Percentiles rank a stretch among this genome's conserved stretches.
These are phyloP conservation scores for Fusarium torreyae DNA, from an alignment of 2,329 filamentous ascomycete species.

Conservation along the genomic window DNA sequence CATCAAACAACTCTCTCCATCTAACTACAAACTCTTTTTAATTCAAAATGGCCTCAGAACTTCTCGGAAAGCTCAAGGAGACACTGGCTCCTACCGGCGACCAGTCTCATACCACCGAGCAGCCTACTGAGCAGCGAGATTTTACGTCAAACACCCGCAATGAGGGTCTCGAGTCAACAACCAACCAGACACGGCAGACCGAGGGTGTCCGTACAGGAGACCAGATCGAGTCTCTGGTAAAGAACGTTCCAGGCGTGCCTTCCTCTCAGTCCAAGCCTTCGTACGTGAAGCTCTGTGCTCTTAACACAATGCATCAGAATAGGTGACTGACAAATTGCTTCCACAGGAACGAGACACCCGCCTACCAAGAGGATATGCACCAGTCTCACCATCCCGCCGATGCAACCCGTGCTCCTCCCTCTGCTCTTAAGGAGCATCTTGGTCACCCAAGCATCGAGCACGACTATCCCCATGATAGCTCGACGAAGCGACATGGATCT, in stretches of 20 bases:
- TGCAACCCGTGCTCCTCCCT: slow-evolving; percentile 49
- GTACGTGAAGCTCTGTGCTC: not conserved
- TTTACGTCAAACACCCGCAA: not conserved
- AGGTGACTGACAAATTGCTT: not conserved
- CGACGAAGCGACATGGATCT: slow-evolving; percentile 48
- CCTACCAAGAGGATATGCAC: slow-evolving; percentile 7
- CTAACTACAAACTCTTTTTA: not conserved
- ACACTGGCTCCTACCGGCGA: slow-evolving; percentile 25
- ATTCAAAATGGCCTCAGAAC: slow-evolving; percentile 35
- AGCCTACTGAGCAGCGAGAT: slow-evolving; percentile 22
- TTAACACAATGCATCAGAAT: rapidly evolving
- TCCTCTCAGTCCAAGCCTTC: slow-evolving; percentile 9
- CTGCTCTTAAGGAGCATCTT: slow-evolving; percentile 44
- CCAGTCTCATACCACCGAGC: slow-evolving; percentile 12
- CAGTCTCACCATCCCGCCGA: slow-evolving; percentile 21
- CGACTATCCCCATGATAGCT: slow-evolving; percentile 52
- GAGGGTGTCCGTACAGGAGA: slow-evolving; percentile 36
- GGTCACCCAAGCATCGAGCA: slow-evolving; percentile 52
- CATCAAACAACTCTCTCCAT: not conserved
- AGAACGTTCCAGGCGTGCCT: slow-evolving; percentile 30
- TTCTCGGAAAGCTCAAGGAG: slow-evolving; percentile 45
- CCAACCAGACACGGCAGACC: slow-evolving; percentile 1
- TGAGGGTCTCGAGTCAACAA: not conserved
- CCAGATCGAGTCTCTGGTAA: slow-evolving; percentile 30
- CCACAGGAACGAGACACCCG: not conserved